These are phyloP conservation scores for Jaltomata sinuosa DNA, from an alignment of 257 asterid genomes.

Conservation along the genomic window DNA sequence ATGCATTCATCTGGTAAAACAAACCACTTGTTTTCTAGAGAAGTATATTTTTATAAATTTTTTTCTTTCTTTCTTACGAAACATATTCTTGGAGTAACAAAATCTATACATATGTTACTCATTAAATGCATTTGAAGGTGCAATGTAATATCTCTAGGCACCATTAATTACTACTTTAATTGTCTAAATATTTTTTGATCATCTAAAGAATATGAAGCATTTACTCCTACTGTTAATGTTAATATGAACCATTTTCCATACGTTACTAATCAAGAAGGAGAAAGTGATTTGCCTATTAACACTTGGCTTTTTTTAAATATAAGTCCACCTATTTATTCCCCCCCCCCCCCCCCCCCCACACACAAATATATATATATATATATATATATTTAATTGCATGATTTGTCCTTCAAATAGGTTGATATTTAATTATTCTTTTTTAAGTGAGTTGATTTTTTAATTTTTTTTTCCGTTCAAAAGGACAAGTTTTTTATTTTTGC, in stretches of 20 bases:
- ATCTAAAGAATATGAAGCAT: background rate
- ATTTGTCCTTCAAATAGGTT: background rate
- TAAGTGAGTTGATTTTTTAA: too few species aligned
- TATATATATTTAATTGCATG: background rate
- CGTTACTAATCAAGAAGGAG: background rate
- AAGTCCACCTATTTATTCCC: too few species aligned
- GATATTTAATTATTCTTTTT: too few species aligned
- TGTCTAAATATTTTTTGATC: background rate
- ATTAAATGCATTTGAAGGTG: background rate
- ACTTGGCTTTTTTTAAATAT: too few species aligned
- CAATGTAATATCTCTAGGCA: background rate
- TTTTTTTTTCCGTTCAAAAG: background rate
- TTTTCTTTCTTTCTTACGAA: too few species aligned
- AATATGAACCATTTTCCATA: background rate
- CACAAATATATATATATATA: too few species aligned
- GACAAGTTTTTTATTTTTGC: background rate
- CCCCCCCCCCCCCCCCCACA: too few species aligned
- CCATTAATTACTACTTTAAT: background rate
- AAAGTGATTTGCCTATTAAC: background rate
- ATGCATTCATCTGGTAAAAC: background rate
- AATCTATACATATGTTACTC: background rate
- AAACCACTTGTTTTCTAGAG: background rate
- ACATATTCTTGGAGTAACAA: background rate
- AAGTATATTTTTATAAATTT: background rate
- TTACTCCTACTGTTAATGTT: background rate